Conservation (phyloP, 78 protist genomes). For the Bodo saltans region DNA sequence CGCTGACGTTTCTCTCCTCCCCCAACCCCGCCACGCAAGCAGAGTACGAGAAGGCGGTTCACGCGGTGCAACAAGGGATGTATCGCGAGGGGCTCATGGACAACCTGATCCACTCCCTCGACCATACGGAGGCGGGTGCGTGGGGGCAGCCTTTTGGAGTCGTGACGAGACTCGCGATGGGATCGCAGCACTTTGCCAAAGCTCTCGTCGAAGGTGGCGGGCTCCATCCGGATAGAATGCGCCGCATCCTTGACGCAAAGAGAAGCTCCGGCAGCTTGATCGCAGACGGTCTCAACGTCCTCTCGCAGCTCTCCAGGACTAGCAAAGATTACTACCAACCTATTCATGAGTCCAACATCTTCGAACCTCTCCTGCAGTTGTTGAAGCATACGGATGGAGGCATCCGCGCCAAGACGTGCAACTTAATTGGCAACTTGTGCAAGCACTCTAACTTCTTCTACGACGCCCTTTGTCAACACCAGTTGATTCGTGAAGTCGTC, state of each 20-base stretch:
- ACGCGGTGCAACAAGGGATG: constrained; percentile 19
- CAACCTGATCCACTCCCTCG: constrained; percentile 1
- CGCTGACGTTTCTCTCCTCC: neutral
- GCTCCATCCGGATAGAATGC: neutral
- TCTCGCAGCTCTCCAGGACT: constrained; percentile 60
- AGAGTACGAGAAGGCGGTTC: neutral
- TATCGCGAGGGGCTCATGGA: neutral
- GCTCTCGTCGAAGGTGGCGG: constrained; percentile 21
- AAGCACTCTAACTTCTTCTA: constrained; percentile 62
- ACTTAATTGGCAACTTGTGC: constrained; percentile 79
- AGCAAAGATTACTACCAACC: constrained; percentile 42
- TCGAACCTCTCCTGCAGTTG: constrained; percentile 21
- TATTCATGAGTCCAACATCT: constrained; percentile 33
- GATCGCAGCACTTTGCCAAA: constrained; percentile 3
- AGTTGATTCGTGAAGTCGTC: constrained; percentile 34
- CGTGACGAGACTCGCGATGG: constrained; percentile 25
- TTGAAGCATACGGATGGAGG: constrained; percentile 40
- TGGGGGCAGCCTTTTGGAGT: constrained; percentile 14
- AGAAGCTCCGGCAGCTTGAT: neutral
- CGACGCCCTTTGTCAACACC: constrained; percentile 20
- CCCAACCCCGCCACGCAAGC: neutral
- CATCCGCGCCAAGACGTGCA: constrained; percentile 73
- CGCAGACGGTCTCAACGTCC: constrained; percentile 52
- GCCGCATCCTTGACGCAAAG: neutral
- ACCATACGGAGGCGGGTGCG: neutral